These are phyloP conservation scores for Proteromonas lacertae DNA, from an alignment of 352 stramenopile genomes.

Conservation along the genomic window DNA sequence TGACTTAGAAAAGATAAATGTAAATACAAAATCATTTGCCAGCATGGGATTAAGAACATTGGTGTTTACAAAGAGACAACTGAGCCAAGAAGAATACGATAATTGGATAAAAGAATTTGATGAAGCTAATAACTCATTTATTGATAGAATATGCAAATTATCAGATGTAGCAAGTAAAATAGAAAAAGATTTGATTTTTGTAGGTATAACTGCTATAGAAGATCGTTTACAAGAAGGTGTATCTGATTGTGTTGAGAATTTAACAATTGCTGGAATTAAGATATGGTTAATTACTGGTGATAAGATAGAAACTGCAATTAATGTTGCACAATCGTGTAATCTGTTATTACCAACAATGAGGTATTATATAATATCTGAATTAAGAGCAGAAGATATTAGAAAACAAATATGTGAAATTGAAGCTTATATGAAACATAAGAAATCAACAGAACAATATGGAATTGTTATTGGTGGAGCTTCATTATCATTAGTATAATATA, in stretches of 20 bases:
- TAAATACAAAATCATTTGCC: conserved; percentile 12
- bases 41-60: conserved; percentile 14
- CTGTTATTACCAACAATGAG: not conserved
- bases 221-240: conserved; percentile 59
- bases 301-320: conserved; percentile 81
- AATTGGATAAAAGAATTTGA: conserved; percentile 25
- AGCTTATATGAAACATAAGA: too few relatives aligned
- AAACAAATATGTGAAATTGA: too few relatives aligned
- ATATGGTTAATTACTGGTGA: conserved; percentile 69
- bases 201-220: conserved; percentile 58
- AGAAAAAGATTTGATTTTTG: conserved; percentile 34
- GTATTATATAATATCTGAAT: too few relatives aligned
- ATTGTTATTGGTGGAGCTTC: too few relatives aligned
- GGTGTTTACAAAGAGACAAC: conserved; percentile 11
- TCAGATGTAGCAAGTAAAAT: conserved; percentile 29
- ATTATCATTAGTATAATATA: too few relatives aligned
- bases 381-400: too few relatives aligned
- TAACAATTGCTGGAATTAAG: conserved; percentile 64
- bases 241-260: conserved; percentile 46
- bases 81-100: conserved; percentile 28
- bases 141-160: conserved; percentile 2
- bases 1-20: conserved; percentile 13
- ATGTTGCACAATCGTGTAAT: conserved; percentile 37
- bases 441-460: too few relatives aligned
- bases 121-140: conserved; percentile 12